Percentiles rank a stretch among this genome's conserved stretches.
phyloP scores from a whole-genome alignment of 257 asterid species.

The Jacaranda copaia region DNA sequence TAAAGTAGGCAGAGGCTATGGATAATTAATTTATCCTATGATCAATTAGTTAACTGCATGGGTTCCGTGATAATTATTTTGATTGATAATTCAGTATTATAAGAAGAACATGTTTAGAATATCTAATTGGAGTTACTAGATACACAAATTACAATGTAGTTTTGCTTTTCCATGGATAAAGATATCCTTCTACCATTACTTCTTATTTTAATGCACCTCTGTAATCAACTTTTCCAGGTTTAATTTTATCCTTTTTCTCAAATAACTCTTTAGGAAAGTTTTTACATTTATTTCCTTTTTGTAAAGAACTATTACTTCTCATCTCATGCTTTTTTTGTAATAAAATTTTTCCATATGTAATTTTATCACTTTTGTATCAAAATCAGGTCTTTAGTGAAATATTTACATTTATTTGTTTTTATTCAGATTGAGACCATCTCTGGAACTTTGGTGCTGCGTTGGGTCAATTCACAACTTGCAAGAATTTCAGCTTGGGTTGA shows the following conservation, averaged over 20 bases:
- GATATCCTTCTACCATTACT: not conserved
- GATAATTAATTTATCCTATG: too few species aligned
- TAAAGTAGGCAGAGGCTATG: too few species aligned
- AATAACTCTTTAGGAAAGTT: not conserved
- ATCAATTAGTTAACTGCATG: not conserved
- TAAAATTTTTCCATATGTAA: not conserved
- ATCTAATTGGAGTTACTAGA: not conserved
- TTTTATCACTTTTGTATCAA: not conserved
- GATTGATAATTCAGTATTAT: not conserved
- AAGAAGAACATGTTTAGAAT: not conserved
- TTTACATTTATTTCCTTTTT: not conserved
- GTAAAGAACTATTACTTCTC: not conserved
- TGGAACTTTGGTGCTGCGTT: slow-evolving; percentile 96
- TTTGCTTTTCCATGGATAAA: not conserved
- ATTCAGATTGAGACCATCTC: slow-evolving; percentile 82
- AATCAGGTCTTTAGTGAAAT: slow-evolving; percentile 30
- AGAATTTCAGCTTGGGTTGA: slow-evolving; percentile 92
- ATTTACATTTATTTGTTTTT: slow-evolving; percentile 33
- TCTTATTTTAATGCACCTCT: not conserved
- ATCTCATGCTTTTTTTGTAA: slow-evolving; percentile 5
- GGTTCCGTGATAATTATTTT: not conserved
- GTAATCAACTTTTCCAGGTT: not conserved
- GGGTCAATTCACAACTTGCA: slow-evolving; percentile 96
- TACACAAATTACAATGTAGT: not conserved
- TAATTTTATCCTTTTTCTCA: not conserved